Conservation (phyloP, 768 basidiomycete genomes). For the Suillus variegatus region DNA sequence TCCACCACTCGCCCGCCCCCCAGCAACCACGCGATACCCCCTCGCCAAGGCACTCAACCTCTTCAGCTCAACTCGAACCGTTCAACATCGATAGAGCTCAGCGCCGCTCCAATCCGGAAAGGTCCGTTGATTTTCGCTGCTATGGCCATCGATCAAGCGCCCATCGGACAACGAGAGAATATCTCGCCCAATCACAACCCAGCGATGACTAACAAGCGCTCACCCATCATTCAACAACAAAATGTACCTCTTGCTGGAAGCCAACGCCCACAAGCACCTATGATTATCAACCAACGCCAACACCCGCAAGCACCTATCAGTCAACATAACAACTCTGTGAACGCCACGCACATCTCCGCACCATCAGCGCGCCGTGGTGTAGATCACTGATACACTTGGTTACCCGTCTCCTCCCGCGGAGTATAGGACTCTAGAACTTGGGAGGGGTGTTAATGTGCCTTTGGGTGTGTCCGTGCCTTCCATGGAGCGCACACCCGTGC, state of each 20-base stretch:
- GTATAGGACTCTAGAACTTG: constrained; percentile 5
- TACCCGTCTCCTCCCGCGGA: constrained; percentile 33
- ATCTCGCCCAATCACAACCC: neutral
- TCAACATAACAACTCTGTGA: constrained; percentile 18
- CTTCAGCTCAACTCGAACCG: neutral
- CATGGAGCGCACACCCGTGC: neutral
- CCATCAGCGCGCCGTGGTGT: constrained; percentile 7
- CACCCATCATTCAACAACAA: neutral
- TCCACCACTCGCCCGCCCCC: constrained; percentile 12
- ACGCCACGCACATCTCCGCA: constrained; percentile 14
- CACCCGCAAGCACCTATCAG: constrained; percentile 16
- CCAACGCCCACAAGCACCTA: neutral
- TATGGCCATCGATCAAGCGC: constrained; percentile 33
- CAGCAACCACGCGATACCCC: constrained; percentile 24
- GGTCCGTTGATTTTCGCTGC: constrained; percentile 68
- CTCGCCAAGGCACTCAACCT: constrained; percentile 6
- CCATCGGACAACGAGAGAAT: neutral
- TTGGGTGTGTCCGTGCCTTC: neutral
- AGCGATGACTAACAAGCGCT: neutral
- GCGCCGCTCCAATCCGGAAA: constrained; percentile 34
- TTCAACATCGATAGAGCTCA: constrained; percentile 11
- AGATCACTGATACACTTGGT: neutral
- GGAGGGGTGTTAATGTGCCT: neutral
- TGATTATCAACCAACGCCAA: neutral
- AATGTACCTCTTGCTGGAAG: neutral